A percentile compares a stretch with the other conserved stretches of the same genome.
phyloP scores from a whole-genome alignment of 2,329 filamentous ascomycete species.

The Fonsecaea monophora region DNA sequence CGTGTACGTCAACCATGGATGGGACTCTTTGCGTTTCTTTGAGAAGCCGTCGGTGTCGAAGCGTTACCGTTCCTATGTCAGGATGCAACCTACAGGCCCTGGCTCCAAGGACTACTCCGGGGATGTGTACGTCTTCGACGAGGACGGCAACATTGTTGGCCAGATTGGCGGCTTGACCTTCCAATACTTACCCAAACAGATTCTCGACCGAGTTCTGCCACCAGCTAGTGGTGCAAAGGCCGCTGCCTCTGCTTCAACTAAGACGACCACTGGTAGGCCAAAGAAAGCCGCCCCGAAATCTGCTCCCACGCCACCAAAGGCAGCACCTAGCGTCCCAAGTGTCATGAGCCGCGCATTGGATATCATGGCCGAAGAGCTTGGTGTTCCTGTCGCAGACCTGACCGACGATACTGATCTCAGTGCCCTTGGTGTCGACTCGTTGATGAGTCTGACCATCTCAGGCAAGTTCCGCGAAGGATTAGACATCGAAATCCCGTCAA shows the following conservation, averaged over 20 bases:
- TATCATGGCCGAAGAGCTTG: constrained; percentile 54
- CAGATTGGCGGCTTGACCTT: constrained; percentile 54
- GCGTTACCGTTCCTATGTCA: constrained; percentile 43
- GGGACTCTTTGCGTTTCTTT: constrained; percentile 43
- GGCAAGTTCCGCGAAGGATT: constrained; percentile 66
- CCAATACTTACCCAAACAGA: constrained; percentile 8
- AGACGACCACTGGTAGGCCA: background rate
- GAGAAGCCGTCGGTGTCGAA: constrained; percentile 37
- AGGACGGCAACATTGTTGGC: constrained; percentile 60
- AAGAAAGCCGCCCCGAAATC: background rate
- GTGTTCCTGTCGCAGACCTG: constrained; percentile 63
- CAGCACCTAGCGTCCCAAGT: background rate
- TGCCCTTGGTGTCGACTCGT: constrained; percentile 66
- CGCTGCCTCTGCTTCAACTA: background rate
- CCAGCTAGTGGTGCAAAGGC: constrained; percentile 3
- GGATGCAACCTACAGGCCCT: constrained; percentile 41
- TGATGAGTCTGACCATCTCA: constrained; percentile 65
- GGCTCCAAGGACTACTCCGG: constrained; percentile 50
- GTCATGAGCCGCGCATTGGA: constrained; percentile 9
- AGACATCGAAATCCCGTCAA: constrained; percentile 63
- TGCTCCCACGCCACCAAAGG: constrained; percentile 2
- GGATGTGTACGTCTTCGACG: constrained; percentile 65
- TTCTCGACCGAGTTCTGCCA: constrained; percentile 12
- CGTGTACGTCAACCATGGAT: constrained; percentile 48
- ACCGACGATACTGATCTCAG: constrained; percentile 65